phyloP scores from a whole-genome alignment of 106 monocot species.

The Dendrobium nobile region DNA sequence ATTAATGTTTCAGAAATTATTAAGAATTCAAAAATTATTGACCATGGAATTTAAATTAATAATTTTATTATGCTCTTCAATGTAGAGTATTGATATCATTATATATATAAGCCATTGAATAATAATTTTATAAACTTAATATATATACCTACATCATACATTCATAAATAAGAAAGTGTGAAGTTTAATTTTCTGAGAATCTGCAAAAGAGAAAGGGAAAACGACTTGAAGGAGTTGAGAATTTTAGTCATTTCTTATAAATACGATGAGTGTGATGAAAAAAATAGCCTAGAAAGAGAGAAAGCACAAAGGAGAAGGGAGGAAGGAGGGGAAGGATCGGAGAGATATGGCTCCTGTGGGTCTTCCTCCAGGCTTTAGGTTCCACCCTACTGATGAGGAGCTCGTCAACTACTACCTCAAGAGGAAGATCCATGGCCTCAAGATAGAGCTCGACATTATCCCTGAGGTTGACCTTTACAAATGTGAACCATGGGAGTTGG shows the following conservation, averaged over 20 bases:
- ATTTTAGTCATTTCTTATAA: slow-evolving; percentile 13
- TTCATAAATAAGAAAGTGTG: slow-evolving; percentile 6
- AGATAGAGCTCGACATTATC: slow-evolving; percentile 35
- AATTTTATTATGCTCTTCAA: too few relatives aligned
- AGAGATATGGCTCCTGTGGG: slow-evolving; percentile 31
- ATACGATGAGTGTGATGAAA: slow-evolving; percentile 10
- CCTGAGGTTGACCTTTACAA: slow-evolving; percentile 26
- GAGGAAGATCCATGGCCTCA: slow-evolving; percentile 46
- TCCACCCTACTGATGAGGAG: slow-evolving; percentile 32
- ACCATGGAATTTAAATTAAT: too few relatives aligned
- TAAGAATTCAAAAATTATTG: too few relatives aligned
- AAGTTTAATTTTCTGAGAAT: slow-evolving; percentile 22
- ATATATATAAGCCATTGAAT: too few relatives aligned
- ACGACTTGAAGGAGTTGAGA: slow-evolving; percentile 7
- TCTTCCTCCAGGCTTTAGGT: slow-evolving; percentile 38
- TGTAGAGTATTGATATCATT: too few relatives aligned
- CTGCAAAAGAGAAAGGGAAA: slow-evolving; percentile 26
- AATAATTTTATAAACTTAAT: too few relatives aligned
- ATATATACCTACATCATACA: too few relatives aligned
- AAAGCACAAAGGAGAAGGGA: slow-evolving; percentile 3
- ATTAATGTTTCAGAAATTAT: too few relatives aligned
- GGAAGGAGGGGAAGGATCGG: background rate
- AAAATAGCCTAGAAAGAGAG: background rate
- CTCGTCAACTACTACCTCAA: slow-evolving; percentile 31
- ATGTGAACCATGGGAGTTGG: slow-evolving; percentile 35